Percentiles rank a stretch among this genome's conserved stretches.
These are phyloP conservation scores for Physaria fendleri DNA, from an alignment of 345 rosid genomes.

Conservation along the genomic window DNA sequence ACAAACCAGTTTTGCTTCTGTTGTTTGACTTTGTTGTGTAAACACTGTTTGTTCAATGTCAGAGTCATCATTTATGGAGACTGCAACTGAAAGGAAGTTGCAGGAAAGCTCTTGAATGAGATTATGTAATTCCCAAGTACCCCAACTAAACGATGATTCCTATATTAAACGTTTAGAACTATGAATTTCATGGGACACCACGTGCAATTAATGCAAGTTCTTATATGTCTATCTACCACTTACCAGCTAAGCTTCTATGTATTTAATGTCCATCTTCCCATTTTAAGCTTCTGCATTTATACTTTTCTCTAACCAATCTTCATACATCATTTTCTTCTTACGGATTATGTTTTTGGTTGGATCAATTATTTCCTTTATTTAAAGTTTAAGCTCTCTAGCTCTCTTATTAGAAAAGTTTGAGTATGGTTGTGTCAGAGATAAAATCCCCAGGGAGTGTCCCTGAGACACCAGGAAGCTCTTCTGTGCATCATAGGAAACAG, in stretches of 20 bases:
- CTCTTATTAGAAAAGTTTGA: neutral
- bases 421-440: constrained; percentile 53
- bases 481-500: constrained; percentile 50
- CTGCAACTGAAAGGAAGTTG: neutral
- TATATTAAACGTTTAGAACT: constrained; percentile 19
- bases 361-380: neutral
- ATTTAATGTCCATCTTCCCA: constrained; percentile 24
- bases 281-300: constrained; percentile 25
- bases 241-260: constrained; percentile 29
- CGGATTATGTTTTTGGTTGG: constrained; percentile 1
- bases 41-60: constrained; percentile 11
- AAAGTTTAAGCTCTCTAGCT: neutral
- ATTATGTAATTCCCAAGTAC: constrained; percentile 16
- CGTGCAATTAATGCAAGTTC: constrained; percentile 32
- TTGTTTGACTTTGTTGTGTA: constrained; percentile 15
- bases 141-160: neutral
- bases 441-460: constrained; percentile 43
- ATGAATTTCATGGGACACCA: constrained; percentile 9
- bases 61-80: constrained; percentile 17
- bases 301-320: constrained; percentile 28
- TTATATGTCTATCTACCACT: constrained; percentile 19
- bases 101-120: neutral
- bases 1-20: constrained; percentile 10
- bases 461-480: constrained; percentile 35
- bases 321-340: constrained; percentile 18